These are phyloP conservation scores for Chernovozyma aurita DNA, from an alignment of 1,139 yeast species.

Conservation along the genomic window DNA sequence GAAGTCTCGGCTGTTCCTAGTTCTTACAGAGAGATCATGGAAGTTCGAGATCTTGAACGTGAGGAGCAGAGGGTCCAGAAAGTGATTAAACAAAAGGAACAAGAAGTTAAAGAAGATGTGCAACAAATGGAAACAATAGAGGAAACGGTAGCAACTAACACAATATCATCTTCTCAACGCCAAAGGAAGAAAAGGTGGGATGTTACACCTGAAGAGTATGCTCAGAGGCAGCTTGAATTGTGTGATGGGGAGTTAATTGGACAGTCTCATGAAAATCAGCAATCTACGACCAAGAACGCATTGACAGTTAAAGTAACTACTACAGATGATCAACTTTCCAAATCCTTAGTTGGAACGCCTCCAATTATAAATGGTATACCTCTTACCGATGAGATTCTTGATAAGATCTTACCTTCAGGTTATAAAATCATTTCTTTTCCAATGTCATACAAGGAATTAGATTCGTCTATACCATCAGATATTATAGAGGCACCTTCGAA, in stretches of 20 bases:
- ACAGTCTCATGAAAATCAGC: neutral
- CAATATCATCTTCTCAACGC: slow-evolving; percentile 4
- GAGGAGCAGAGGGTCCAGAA: slow-evolving; percentile 24
- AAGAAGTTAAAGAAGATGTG: slow-evolving; percentile 13
- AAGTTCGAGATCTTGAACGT: slow-evolving; percentile 26
- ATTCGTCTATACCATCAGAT: slow-evolving; percentile 25
- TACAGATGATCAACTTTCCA: neutral
- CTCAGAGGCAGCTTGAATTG: slow-evolving; percentile 9
- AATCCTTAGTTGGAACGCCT: slow-evolving; percentile 1
- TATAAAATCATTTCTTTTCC: slow-evolving; percentile 49
- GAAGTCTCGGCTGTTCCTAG: slow-evolving; percentile 20
- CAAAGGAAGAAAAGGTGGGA: slow-evolving; percentile 32
- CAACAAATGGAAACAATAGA: slow-evolving; percentile 10
- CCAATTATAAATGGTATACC: slow-evolving; percentile 38
- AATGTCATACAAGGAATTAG: slow-evolving; percentile 35
- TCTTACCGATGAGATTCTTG: slow-evolving; percentile 46
- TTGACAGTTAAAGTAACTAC: neutral
- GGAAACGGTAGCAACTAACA: slow-evolving; percentile 1
- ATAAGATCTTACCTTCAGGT: slow-evolving; percentile 52
- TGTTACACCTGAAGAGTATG: slow-evolving; percentile 32
- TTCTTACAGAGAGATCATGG: slow-evolving; percentile 36
- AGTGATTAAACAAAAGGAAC: slow-evolving; percentile 14
- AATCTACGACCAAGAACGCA: too few species aligned
- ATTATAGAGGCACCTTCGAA: slow-evolving; percentile 22
- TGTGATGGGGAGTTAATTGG: neutral